Percentiles rank a stretch among this genome's conserved stretches.
phyloP scores from a whole-genome alignment of 2,329 filamentous ascomycete genomes.

The Celoporthe dispersa region DNA sequence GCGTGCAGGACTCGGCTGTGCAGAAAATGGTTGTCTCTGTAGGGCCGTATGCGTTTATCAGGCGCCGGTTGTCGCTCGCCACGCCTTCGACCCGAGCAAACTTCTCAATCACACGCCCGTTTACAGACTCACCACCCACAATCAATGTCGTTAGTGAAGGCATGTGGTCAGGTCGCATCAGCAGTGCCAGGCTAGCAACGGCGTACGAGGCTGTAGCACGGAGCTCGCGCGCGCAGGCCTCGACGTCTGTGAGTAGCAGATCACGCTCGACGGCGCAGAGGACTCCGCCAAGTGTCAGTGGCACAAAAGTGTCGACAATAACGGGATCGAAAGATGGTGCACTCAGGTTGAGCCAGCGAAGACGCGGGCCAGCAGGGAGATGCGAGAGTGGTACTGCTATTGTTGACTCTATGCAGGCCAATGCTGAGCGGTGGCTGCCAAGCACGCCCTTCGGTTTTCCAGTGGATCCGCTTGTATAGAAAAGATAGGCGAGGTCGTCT shows the following conservation, averaged over 20 bases:
- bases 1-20: too few species aligned
- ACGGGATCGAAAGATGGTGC: neutral
- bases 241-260: neutral
- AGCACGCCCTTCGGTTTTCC: too few species aligned
- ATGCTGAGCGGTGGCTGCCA: too few species aligned
- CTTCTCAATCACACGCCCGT: conserved; percentile 38
- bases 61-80: neutral
- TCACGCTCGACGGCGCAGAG: neutral
- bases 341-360: conserved; percentile 1
- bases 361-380: conserved; percentile 1
- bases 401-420: too few species aligned
- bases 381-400: neutral
- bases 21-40: conserved; percentile 10
- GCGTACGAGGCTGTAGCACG: neutral
- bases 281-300: neutral
- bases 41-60: conserved; percentile 7
- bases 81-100: conserved; percentile 31
- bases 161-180: neutral
- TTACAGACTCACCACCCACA: conserved; percentile 41
- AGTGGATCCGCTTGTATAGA: too few species aligned
- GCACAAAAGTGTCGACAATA: neutral
- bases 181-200: conserved; percentile 5
- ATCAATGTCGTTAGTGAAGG: conserved; percentile 35
- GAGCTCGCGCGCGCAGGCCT: neutral
- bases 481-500: too few species aligned